Evolutionary conservation across 352 stramenopile genomes (phyloP).

Genomic region (Globisporangium middletonii): DNA sequence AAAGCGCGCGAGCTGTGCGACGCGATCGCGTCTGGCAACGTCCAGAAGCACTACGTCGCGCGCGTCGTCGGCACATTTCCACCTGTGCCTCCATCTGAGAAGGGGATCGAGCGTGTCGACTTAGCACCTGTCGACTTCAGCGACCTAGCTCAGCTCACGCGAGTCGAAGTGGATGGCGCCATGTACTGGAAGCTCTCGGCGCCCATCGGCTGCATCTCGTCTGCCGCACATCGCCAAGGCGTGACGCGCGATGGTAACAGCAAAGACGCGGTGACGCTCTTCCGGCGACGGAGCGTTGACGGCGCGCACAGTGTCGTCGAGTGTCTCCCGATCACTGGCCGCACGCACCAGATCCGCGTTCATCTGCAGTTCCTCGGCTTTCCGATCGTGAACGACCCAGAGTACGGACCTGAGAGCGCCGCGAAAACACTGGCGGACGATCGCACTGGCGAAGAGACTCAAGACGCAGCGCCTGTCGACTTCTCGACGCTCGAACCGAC

Average conservation of each 20-base stretch:
- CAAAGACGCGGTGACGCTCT: slow-evolving; percentile 37
- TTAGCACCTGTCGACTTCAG: background rate
- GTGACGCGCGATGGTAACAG: slow-evolving; percentile 7
- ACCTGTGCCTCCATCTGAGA: background rate
- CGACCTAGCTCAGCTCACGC: slow-evolving; percentile 1
- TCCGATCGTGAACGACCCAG: slow-evolving; percentile 94
- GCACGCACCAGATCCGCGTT: slow-evolving; percentile 95
- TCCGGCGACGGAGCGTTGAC: slow-evolving; percentile 18
- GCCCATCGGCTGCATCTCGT: slow-evolving; percentile 24
- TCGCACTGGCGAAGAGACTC: too few relatives aligned
- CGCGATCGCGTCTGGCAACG: slow-evolving; percentile 26
- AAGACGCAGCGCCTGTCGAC: too few relatives aligned
- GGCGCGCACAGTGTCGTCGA: slow-evolving; percentile 73
- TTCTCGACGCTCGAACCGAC: background rate
- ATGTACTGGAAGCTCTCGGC: slow-evolving; percentile 35
- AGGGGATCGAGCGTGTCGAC: too few relatives aligned
- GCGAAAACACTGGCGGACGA: too few relatives aligned
- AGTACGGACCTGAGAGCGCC: slow-evolving; percentile 73
- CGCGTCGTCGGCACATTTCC: slow-evolving; percentile 43
- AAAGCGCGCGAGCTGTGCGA: slow-evolving; percentile 36
- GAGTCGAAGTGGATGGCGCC: slow-evolving; percentile 1
- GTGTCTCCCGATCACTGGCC: slow-evolving; percentile 86
- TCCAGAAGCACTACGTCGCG: slow-evolving; percentile 55
- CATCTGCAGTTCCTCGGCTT: slow-evolving; percentile 86
- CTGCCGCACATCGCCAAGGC: slow-evolving; percentile 15